phyloP scores from a whole-genome alignment of 768 basidiomycete genomes.

The Boletus tylopilopsis region DNA sequence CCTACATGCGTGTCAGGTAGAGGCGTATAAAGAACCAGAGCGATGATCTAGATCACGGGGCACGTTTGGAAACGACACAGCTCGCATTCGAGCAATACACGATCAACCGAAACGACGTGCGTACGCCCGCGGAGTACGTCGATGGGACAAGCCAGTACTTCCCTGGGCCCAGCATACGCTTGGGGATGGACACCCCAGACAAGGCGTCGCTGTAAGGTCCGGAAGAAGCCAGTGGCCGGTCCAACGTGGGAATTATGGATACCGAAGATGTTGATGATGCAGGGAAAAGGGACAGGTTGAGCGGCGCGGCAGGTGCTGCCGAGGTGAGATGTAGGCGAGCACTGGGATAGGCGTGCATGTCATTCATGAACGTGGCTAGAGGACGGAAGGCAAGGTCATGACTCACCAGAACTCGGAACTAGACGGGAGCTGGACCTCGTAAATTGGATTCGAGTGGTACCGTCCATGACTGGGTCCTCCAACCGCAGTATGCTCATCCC shows the following conservation, averaged over 20 bases:
- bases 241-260: conserved; percentile 19
- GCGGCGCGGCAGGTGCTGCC: conserved; percentile 38
- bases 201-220: conserved; percentile 76
- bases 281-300: conserved; percentile 61
- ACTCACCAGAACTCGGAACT: conserved; percentile 54
- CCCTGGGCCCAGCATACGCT: conserved; percentile 48
- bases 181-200: conserved; percentile 65
- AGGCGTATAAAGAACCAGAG: not conserved
- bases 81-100: conserved; percentile 49
- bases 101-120: conserved; percentile 55
- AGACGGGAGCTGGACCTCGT: conserved; percentile 53
- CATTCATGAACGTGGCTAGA: not conserved
- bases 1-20: not conserved
- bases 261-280: conserved; percentile 19
- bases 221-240: conserved; percentile 56
- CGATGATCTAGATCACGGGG: too few species aligned
- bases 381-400: not conserved
- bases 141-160: conserved; percentile 74
- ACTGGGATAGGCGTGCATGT: conserved; percentile 34
- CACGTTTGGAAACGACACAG: conserved; percentile 16
- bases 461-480: conserved; percentile 64
- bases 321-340: conserved; percentile 64
- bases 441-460: conserved; percentile 70
- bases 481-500: conserved; percentile 56
- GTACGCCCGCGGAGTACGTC: conserved; percentile 58